Base-by-base conservation (phyloP, 345 rosid species). In the Rubroshorea leprosula region DNA sequence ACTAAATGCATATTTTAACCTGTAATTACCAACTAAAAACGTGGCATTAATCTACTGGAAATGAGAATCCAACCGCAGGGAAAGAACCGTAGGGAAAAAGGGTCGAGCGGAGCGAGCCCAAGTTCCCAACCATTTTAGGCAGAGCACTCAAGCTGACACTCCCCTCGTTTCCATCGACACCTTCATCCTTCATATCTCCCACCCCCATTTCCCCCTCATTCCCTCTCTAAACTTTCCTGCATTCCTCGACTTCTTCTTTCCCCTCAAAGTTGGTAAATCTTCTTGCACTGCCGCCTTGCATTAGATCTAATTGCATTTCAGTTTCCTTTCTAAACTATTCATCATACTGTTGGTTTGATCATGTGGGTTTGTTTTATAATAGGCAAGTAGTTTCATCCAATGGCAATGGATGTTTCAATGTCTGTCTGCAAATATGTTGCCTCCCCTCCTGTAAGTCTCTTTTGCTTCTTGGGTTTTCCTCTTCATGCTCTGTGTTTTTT, bases 391-490 rank as follows among this genome's bases (percentile, higher is more conserved):
- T 49, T 45, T 60, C 59, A 23, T 55, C 62, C 57, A 15, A 63
- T 48, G 58, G 63, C 61, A 55, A 85, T 90, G 89, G 97, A 87
- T 70, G 78, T 89, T n/a, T 77, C 83, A 57, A 57, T 80, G 69
- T 79, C 87, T 18, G 65, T 74, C 35, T 78, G 75, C 80, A 90
- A 80, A 74, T 78, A 93, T 46, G 14, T 78, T 14, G 31, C 79
- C 29, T 68, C 88, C 12, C 19, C 80, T 68, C 82, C 90, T 19
- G 95, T 86, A 74, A 80, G 81, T 65, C 56, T n/a, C 24, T 26
- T 46, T 49, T 39, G n/a, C 25, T 38, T 61, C 16, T 19, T 20
- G 16, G 31, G 8, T 27, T 25, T 57, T n/a, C 2, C 5, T 8
- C 23, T 66, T 23, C 38, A 8, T 31, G 14, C 9, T 3, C 35